phyloP scores from a whole-genome alignment of 2,329 filamentous ascomycete genomes.

The Diaporthe eres region DNA sequence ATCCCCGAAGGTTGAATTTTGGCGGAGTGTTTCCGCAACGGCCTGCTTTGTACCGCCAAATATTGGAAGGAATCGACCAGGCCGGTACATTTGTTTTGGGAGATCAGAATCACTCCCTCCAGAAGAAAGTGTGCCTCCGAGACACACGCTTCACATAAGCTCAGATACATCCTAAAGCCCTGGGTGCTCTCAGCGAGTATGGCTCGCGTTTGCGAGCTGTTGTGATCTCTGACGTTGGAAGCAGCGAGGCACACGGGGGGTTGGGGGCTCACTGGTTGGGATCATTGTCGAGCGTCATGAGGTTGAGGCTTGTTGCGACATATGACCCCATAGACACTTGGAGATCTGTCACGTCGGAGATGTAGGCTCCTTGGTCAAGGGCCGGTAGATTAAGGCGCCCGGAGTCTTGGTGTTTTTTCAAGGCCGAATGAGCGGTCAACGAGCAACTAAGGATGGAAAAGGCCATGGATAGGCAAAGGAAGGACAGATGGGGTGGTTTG shows the following conservation, averaged over 20 bases:
- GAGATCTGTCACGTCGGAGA: not conserved
- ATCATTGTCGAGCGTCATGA: not conserved
- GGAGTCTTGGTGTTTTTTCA: not conserved
- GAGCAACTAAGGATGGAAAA: constrained; percentile 12
- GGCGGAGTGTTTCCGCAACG: not conserved
- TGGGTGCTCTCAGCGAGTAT: not conserved
- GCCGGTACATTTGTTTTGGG: not conserved
- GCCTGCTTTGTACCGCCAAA: not conserved
- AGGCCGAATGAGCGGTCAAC: not conserved
- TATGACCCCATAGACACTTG: not conserved
- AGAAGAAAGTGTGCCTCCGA: not conserved
- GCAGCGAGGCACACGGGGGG: not conserved
- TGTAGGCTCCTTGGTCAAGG: not conserved
- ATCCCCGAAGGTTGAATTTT: not conserved
- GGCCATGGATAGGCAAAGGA: constrained; percentile 6
- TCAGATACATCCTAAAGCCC: not conserved
- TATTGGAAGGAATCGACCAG: not conserved
- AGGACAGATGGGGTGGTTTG: constrained; percentile 1
- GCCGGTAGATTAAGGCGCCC: not conserved
- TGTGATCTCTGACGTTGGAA: not conserved
- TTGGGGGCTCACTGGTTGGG: not conserved
- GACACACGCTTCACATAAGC: not conserved
- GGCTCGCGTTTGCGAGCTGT: not conserved
- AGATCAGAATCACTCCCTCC: not conserved
- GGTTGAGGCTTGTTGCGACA: not conserved